These are phyloP conservation scores for Murraya koenigii DNA, from an alignment of 345 rosid species.

Conservation along the genomic window DNA sequence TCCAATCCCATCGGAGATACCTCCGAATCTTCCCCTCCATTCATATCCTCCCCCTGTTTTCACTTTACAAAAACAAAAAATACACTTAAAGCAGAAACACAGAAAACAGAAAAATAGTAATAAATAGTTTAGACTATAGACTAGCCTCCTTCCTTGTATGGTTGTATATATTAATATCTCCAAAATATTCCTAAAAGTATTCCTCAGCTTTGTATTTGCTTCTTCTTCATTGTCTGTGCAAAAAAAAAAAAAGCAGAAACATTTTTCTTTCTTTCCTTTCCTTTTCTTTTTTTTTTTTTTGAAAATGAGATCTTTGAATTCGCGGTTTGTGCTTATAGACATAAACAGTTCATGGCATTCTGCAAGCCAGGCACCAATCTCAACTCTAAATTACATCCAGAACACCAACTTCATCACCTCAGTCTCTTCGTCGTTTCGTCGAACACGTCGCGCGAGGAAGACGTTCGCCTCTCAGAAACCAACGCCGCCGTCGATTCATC, in stretches of 20 bases:
- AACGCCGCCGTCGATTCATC: conserved; percentile 35
- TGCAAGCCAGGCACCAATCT: conserved; percentile 41
- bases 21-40: conserved; percentile 55
- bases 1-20: conserved; percentile 56
- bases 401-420: conserved; percentile 34
- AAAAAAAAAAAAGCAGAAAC: not conserved
- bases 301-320: conserved; percentile 54
- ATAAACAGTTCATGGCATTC: conserved; percentile 67
- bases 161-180: too few relatives aligned
- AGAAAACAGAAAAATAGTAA: not conserved
- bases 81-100: not conserved
- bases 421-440: conserved; percentile 58
- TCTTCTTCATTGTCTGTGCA: not conserved
- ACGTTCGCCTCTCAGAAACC: conserved; percentile 42
- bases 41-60: not conserved
- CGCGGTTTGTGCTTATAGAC: conserved; percentile 65
- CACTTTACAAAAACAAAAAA: not conserved
- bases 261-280: too few relatives aligned
- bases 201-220: not conserved
- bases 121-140: too few relatives aligned
- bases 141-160: not conserved
- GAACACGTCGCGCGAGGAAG: conserved; percentile 49
- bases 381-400: conserved; percentile 32
- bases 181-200: not conserved
- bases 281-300: too few relatives aligned